These are phyloP conservation scores for Malus sylvestris DNA, from an alignment of 306 rosid species.

Conservation along the genomic window DNA sequence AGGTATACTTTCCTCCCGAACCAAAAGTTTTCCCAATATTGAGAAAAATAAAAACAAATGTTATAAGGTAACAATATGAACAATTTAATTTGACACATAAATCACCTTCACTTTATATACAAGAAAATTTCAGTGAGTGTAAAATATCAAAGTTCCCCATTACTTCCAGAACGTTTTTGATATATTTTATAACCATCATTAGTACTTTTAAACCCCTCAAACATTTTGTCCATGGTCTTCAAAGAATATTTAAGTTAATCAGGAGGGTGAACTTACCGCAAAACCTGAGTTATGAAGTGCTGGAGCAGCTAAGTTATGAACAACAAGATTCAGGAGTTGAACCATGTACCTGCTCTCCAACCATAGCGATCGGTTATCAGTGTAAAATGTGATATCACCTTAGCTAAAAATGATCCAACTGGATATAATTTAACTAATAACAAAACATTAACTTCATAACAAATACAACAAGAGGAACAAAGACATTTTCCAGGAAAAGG, in stretches of 20 bases:
- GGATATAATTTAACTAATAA: neutral
- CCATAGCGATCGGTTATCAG: slow-evolving; percentile 19
- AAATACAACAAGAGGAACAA: neutral
- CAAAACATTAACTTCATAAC: neutral
- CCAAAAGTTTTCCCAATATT: neutral
- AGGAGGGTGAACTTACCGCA: slow-evolving; percentile 58
- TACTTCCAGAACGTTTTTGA: neutral
- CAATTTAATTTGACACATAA: neutral
- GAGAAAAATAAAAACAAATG: neutral
- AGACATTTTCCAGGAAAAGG: neutral
- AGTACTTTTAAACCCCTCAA: neutral
- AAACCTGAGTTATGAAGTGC: slow-evolving; percentile 97
- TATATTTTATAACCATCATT: neutral
- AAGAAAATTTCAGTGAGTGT: neutral
- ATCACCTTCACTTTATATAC: neutral
- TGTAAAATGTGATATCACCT: slow-evolving; percentile 9
- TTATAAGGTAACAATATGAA: neutral
- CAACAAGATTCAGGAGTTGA: slow-evolving; percentile 85
- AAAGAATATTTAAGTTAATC: slow-evolving; percentile 1
- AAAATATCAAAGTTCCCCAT: neutral
- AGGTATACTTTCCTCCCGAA: neutral
- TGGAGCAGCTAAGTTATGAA: slow-evolving; percentile 86
- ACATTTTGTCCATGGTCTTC: neutral
- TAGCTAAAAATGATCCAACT: neutral
- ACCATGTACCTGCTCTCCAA: slow-evolving; percentile 79